Percentiles rank a stretch among this genome's conserved stretches.
Conservation (phyloP, 768 basidiomycete species). For the Trametes punicea region DNA sequence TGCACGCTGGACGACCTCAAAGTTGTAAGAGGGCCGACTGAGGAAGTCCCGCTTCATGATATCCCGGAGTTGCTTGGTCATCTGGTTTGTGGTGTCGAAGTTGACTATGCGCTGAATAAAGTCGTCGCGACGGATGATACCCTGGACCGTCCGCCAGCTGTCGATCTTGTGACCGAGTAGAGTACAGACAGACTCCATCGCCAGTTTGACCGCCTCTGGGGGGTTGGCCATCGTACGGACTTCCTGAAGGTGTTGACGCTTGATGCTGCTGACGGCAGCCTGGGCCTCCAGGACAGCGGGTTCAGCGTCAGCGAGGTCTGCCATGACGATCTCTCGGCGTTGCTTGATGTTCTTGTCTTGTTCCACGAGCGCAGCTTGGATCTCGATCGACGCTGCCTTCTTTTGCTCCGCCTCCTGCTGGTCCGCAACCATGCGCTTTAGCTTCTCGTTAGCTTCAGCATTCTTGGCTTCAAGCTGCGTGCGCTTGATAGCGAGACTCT, state of each 20-base stretch:
- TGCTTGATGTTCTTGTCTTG: conserved; percentile 89
- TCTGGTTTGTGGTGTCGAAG: conserved; percentile 87
- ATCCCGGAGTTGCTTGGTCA: conserved; percentile 88
- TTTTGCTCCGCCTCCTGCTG: conserved; percentile 99
- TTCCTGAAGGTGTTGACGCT: conserved; percentile 92
- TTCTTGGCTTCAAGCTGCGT: conserved; percentile 92
- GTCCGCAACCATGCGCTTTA: conserved; percentile 96
- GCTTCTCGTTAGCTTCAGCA: conserved; percentile 93
- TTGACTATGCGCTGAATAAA: conserved; percentile 95
- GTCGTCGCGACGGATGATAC: conserved; percentile 93
- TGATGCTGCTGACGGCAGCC: conserved; percentile 95
- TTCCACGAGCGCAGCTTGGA: conserved; percentile 88
- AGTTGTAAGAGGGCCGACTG: conserved; percentile 87
- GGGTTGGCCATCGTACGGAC: conserved; percentile 98
- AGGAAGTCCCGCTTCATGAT: conserved; percentile 92
- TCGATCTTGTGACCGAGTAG: conserved; percentile 96
- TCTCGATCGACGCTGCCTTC: conserved; percentile 93
- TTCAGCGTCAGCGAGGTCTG: conserved; percentile 95
- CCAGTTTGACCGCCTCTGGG: conserved; percentile 94
- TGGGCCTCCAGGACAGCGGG: conserved; percentile 96
- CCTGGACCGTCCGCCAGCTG: conserved; percentile 93
- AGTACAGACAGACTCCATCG: conserved; percentile 98
- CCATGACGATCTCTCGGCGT: conserved; percentile 85
- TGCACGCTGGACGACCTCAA: conserved; percentile 91
- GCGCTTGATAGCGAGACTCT: conserved; percentile 92